A percentile compares a stretch with the other conserved stretches of the same genome.
phyloP scores from a whole-genome alignment of 2,329 filamentous ascomycete genomes.

The Tolypocladium capitatum region DNA sequence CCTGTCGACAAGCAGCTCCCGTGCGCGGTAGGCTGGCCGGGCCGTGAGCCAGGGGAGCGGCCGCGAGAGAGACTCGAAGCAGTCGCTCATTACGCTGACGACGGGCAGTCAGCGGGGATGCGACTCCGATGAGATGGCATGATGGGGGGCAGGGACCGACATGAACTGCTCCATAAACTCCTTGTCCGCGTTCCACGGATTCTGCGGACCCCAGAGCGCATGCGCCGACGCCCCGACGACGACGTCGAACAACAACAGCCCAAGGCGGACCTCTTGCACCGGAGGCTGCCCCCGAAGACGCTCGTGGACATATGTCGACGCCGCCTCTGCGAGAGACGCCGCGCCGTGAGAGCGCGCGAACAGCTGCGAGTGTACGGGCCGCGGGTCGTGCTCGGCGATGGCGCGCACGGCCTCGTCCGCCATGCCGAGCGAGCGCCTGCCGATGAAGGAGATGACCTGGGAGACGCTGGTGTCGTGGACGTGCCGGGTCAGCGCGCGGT shows the following conservation, averaged over 20 bases:
- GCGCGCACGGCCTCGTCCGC: slow-evolving; percentile 9
- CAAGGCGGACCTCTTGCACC: slow-evolving; percentile 9
- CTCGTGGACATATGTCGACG: slow-evolving; percentile 8
- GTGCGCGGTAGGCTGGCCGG: slow-evolving; percentile 12
- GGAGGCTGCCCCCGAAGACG: slow-evolving; percentile 9
- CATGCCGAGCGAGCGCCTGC: slow-evolving; percentile 14
- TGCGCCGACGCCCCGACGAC: slow-evolving; percentile 17
- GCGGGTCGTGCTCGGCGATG: slow-evolving; percentile 13
- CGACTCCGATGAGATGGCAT: too few species aligned
- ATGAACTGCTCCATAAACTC: slow-evolving; percentile 18
- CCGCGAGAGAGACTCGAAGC: slow-evolving; percentile 15
- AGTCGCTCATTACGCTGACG: slow-evolving; percentile 14
- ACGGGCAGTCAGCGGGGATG: slow-evolving; percentile 2
- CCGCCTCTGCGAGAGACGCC: slow-evolving; percentile 9
- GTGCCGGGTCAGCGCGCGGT: slow-evolving; percentile 13
- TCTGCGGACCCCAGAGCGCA: slow-evolving; percentile 16
- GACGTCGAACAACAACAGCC: slow-evolving; percentile 15
- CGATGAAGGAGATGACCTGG: slow-evolving; percentile 16
- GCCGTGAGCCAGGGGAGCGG: slow-evolving; percentile 14
- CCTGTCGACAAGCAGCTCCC: slow-evolving; percentile 11
- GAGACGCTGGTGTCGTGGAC: slow-evolving; percentile 16
- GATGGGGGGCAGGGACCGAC: slow-evolving; percentile 6
- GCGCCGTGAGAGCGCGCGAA: slow-evolving; percentile 13
- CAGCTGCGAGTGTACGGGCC: slow-evolving; percentile 14
- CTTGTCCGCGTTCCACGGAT: slow-evolving; percentile 16